phyloP scores from a whole-genome alignment of 2,329 filamentous ascomycete genomes.

The Aureobasidium sp. region DNA sequence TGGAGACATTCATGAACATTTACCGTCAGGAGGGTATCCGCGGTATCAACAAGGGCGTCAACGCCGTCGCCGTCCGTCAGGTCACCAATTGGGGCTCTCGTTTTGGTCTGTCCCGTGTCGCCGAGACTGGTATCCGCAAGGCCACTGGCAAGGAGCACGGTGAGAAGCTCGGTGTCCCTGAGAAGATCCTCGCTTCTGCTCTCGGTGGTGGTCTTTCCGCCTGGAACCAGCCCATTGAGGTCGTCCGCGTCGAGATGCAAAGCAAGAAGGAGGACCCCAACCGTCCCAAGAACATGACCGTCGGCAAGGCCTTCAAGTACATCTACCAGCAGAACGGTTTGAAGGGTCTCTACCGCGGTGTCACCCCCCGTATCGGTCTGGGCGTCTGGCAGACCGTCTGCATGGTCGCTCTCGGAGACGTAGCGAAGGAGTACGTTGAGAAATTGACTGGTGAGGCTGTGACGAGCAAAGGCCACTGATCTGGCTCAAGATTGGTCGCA shows the following conservation, averaged over 20 bases:
- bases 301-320: conserved; percentile 72
- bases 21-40: conserved; percentile 88
- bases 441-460: conserved; percentile 57
- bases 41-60: conserved; percentile 98
- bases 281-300: conserved; percentile 97
- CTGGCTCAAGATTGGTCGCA: too few relatives aligned
- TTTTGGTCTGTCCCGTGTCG: conserved; percentile 87
- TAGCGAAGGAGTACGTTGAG: conserved; percentile 59
- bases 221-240: conserved; percentile 99
- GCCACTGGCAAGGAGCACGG: conserved; percentile 69
- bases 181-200: conserved; percentile 83
- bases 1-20: conserved; percentile 93
- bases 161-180: conserved; percentile 67
- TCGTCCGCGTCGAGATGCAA: conserved; percentile 99
- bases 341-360: conserved; percentile 90
- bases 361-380: conserved; percentile 86
- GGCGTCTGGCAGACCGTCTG: conserved; percentile 99
- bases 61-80: conserved; percentile 95
- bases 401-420: conserved; percentile 97
- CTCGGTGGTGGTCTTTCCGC: conserved; percentile 90
- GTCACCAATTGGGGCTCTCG: conserved; percentile 99
- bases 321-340: conserved; percentile 87
- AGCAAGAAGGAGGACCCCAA: conserved; percentile 97
- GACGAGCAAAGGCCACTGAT: conserved; percentile 51
- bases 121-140: conserved; percentile 78